Base-by-base conservation (phyloP, 2,329 filamentous ascomycete species). In the Xylariaceae sp. region DNA sequence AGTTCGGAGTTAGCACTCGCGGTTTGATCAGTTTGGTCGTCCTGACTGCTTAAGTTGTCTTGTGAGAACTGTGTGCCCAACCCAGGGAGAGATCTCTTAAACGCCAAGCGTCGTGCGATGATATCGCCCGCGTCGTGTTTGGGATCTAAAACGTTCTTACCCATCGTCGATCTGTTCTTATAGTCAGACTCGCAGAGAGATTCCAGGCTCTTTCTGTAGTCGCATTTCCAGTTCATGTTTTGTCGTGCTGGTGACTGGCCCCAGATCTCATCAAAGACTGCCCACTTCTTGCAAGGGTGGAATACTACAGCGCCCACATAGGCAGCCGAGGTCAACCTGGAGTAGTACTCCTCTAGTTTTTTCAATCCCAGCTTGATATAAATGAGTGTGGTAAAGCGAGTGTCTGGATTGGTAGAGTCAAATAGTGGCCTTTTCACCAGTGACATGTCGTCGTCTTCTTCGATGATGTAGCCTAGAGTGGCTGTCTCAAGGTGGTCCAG, bases 401-500 rank as follows among this genome's bases (percentile, higher is more conserved):
- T 10, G 18, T 51, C 49, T 9, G 13, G 23, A 13, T 10, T 35
- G 6, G 37, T 35, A 51, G 11, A 11, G 13, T 51, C 49, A 13
- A 51, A 51, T 3, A 51, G 49, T 7, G 23, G 49, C 11, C 34
- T 51, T 15, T 35, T 35, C 8, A 35, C 49, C 23, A 51, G 49
- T 4, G 2, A 2, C 2, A n/a, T 35, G 49, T 51, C 23, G 6
- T 51, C 49, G 23, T 51, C 49, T 35, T 51, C 49, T 51, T 51
- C 49, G 30, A 51, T 7, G 15, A 51, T 51, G 18, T 51, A 23
- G 2, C 49, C 49, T 23, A 35, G 23, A 15, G 10, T 51, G 13
- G 13, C 49, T n/a, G 49, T 47, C 37, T 54, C 52, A 8, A 47
- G 52, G 7, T 54, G 52, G 39, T 54, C 52, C 5, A 54, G 52